Percentiles rank a stretch among this genome's conserved stretches.
These are phyloP conservation scores for Pseudocercospora fijiensis DNA, from an alignment of 2,329 filamentous ascomycete species.

Conservation along the genomic window DNA sequence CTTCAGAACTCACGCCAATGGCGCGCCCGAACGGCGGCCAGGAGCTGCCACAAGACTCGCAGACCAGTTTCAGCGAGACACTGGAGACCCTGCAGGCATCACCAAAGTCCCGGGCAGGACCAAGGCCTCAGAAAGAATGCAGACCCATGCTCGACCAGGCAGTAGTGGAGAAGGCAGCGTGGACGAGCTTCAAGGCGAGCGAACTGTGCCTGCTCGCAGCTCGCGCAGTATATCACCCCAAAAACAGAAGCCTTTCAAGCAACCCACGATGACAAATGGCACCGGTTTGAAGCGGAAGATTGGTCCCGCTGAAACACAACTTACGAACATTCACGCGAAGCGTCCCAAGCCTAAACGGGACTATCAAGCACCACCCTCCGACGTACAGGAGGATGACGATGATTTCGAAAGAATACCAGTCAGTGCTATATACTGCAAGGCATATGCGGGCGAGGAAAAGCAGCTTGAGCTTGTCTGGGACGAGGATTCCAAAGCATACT, in stretches of 20 bases:
- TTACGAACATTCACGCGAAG: not conserved
- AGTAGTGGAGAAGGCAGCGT: conserved; percentile 5
- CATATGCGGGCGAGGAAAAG: not conserved
- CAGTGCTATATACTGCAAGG: conserved; percentile 12
- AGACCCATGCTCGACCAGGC: not conserved
- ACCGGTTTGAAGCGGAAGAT: conserved; percentile 1
- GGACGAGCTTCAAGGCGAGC: conserved; percentile 13
- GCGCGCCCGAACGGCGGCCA: not conserved
- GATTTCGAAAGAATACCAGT: conserved; percentile 10
- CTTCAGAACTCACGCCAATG: not conserved
- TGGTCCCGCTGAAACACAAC: not conserved
- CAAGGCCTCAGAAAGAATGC: conserved; percentile 4
- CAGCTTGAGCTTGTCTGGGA: conserved; percentile 18
- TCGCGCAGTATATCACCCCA: conserved; percentile 3
- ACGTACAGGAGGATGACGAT: not conserved
- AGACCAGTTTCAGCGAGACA: not conserved
- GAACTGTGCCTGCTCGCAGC: conserved; percentile 1
- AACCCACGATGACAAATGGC: not conserved
- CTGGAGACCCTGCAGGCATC: not conserved
- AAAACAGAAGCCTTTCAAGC: conserved; percentile 1
- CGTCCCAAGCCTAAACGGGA: not conserved
- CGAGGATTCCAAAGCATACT: not conserved
- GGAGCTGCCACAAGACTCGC: not conserved
- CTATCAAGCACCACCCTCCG: not conserved
- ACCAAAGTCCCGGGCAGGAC: not conserved